These are phyloP conservation scores for Saururus chinensis DNA, from an alignment of 164 flowering plant genomes.

Conservation along the genomic window DNA sequence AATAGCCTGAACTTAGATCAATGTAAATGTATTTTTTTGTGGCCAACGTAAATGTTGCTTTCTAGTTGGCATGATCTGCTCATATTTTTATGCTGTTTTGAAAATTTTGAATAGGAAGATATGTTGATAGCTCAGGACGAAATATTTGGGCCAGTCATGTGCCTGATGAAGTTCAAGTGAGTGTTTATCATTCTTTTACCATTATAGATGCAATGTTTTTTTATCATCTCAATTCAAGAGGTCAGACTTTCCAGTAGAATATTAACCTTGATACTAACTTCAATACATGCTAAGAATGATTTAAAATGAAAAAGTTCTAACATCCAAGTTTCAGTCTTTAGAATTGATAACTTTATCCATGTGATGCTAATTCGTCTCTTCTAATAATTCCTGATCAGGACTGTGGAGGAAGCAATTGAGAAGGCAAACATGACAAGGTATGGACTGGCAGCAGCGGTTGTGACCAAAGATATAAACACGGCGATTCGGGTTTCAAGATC, in stretches of 20 bases:
- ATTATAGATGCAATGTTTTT: background rate
- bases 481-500: conserved; percentile 72
- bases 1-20: too few relatives aligned
- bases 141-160: conserved; percentile 77
- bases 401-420: conserved; percentile 53
- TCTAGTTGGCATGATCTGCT: too few relatives aligned
- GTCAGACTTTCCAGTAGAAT: background rate
- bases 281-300: too few relatives aligned
- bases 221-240: background rate
- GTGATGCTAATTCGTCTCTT: background rate
- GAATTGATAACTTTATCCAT: background rate
- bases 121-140: conserved; percentile 59
- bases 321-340: background rate
- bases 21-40: too few relatives aligned
- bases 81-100: background rate
- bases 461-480: conserved; percentile 49
- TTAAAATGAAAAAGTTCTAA: too few relatives aligned
- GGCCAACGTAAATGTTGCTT: too few relatives aligned
- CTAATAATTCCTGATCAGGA: conserved; percentile 29
- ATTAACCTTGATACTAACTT: too few relatives aligned
- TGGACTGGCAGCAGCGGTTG: conserved; percentile 68
- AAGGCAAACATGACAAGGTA: conserved; percentile 55
- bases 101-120: conserved; percentile 41
- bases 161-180: conserved; percentile 76
- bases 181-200: conserved; percentile 3